These are phyloP conservation scores for Candida pseudoglaebosa DNA, from an alignment of 805 yeast genomes.

Conservation along the genomic window DNA sequence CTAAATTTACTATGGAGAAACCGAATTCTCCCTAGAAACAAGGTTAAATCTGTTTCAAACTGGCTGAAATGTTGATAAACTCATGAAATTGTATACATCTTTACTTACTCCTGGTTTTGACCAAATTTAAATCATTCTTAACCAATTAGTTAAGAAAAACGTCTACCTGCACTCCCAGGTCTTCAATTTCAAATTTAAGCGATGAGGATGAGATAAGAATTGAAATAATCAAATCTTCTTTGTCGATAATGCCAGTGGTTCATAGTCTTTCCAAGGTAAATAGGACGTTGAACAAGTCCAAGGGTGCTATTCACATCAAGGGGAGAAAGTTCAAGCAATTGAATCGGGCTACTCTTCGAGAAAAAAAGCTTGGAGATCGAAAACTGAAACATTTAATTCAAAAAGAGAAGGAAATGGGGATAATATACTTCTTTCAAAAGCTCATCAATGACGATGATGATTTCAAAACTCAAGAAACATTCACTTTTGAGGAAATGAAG, in stretches of 20 bases:
- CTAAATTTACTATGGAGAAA: slow-evolving; percentile 9
- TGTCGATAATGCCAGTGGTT: slow-evolving; percentile 55
- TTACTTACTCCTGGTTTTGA: too few relatives aligned
- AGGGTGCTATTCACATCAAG: slow-evolving; percentile 70
- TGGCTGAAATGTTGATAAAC: neutral
- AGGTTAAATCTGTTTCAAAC: neutral
- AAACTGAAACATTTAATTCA: slow-evolving; percentile 56
- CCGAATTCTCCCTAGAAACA: too few relatives aligned
- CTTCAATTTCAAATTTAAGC: too few relatives aligned
- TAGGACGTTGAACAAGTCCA: slow-evolving; percentile 52
- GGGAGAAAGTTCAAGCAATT: slow-evolving; percentile 86
- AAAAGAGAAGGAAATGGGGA: slow-evolving; percentile 55
- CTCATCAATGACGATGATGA: slow-evolving; percentile 10
- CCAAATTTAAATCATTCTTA: too few relatives aligned
- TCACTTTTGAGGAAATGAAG: slow-evolving; percentile 56
- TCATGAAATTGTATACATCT: neutral
- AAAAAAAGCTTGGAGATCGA: slow-evolving; percentile 59
- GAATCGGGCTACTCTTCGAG: slow-evolving; percentile 83
- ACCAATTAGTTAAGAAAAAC: too few relatives aligned
- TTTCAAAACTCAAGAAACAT: slow-evolving; percentile 24
- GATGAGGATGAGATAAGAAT: slow-evolving; percentile 1
- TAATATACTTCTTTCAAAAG: slow-evolving; percentile 54
- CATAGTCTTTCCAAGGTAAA: slow-evolving; percentile 64
- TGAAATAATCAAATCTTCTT: neutral
- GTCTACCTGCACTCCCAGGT: slow-evolving; percentile 2